Evolutionary conservation across 768 basidiomycete genomes (phyloP).

Genomic region (Symmetrospora coprosmae): DNA sequence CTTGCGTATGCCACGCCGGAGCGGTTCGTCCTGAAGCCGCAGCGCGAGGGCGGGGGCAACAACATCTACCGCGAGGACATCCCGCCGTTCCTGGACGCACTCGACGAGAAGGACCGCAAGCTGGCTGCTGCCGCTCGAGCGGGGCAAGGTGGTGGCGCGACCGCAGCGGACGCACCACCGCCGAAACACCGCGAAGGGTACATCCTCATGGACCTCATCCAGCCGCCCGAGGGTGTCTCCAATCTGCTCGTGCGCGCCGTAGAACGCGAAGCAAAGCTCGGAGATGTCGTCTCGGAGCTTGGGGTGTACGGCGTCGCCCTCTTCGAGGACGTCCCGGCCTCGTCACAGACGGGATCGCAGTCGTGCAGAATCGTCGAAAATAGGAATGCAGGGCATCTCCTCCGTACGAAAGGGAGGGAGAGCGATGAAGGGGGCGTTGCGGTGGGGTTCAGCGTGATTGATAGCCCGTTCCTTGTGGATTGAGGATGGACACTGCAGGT

Average conservation of each 20-base stretch:
- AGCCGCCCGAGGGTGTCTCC: constrained; percentile 52
- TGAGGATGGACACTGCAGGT: too few species aligned
- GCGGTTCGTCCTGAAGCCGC: constrained; percentile 78
- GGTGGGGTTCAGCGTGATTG: constrained; percentile 42
- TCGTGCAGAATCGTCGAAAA: constrained; percentile 32
- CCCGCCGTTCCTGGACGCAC: constrained; percentile 53
- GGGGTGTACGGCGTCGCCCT: constrained; percentile 83
- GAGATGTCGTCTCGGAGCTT: constrained; percentile 71
- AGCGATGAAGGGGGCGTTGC: constrained; percentile 86
- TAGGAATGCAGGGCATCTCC: constrained; percentile 63
- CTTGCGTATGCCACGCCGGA: constrained; percentile 45
- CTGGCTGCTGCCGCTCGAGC: background rate
- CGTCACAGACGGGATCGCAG: too few species aligned
- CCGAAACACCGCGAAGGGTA: constrained; percentile 58
- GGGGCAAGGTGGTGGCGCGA: background rate
- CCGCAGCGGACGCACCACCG: constrained; percentile 23
- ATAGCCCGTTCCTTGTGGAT: constrained; percentile 4
- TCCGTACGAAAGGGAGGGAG: constrained; percentile 78
- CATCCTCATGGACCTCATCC: constrained; percentile 91
- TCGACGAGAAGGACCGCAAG: constrained; percentile 40
- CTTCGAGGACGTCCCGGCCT: constrained; percentile 53
- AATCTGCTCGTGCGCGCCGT: constrained; percentile 69
- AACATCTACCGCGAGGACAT: constrained; percentile 81
- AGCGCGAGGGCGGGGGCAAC: constrained; percentile 95
- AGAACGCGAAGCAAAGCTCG: constrained; percentile 43